Evolutionary conservation across 2,329 filamentous ascomycete genomes (phyloP).

Genomic region (Colletotrichum chlorophyti): DNA sequence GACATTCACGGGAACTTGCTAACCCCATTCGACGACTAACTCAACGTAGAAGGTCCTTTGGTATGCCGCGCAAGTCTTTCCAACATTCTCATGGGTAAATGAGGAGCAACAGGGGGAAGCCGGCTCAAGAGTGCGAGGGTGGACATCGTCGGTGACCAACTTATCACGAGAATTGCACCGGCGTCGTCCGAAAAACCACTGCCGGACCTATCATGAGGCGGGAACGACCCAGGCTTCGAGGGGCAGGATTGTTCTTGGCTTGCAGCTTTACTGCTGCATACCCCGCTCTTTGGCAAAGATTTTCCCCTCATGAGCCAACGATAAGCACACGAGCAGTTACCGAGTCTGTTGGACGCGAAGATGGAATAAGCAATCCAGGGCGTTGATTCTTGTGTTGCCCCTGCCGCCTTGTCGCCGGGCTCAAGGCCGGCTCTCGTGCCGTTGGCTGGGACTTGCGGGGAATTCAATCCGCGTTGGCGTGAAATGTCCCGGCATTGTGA

Average conservation of each 20-base stretch:
- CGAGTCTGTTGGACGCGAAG: neutral
- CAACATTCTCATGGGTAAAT: neutral
- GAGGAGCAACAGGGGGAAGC: neutral
- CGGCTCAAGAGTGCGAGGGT: neutral
- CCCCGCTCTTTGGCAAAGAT: constrained; percentile 5
- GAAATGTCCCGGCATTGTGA: neutral
- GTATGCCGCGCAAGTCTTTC: constrained; percentile 3
- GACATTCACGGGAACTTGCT: neutral
- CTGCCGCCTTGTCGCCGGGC: neutral
- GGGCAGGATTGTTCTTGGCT: constrained; percentile 18
- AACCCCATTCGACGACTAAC: neutral
- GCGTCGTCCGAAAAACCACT: constrained; percentile 7
- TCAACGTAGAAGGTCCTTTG: constrained; percentile 17
- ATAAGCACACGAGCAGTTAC: constrained; percentile 26
- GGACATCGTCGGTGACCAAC: neutral
- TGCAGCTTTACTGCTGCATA: constrained; percentile 24
- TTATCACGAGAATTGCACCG: constrained; percentile 9
- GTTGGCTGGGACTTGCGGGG: neutral
- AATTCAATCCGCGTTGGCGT: neutral
- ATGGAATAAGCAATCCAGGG: too few relatives aligned
- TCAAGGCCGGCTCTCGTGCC: neutral
- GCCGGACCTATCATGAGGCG: neutral
- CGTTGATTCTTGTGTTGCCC: too few relatives aligned
- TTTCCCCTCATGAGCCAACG: constrained; percentile 7
- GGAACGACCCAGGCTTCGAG: constrained; percentile 12